Evolutionary conservation across 495 filamentous ascomycete genomes (phyloP), one percentile per base, ranked within the genome.

Genomic region (Penicillium angulare): DNA sequence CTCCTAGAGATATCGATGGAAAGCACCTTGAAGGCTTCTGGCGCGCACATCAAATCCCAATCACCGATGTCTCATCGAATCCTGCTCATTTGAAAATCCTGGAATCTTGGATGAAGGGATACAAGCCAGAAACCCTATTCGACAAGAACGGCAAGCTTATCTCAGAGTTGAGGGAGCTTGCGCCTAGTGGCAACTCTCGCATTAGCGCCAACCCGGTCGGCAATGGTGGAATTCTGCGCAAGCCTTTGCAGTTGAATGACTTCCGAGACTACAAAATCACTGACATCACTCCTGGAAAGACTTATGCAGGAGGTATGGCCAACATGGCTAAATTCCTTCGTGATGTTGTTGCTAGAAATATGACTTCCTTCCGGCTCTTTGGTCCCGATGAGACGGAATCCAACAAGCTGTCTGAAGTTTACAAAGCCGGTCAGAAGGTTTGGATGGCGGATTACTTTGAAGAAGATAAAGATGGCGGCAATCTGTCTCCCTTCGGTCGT

Each of bases 321-420:
- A 83, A 82, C 59, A 85, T 89, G 74, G 76, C 82, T 22, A 69
- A 55, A 9, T 85, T 83, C 62, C 67, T 89, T 27, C 73, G 81
- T 16, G 84, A 87, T 46, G 67, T 88, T 15, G 73, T 88, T 15
- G 73, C 68, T 17, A 60, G 67, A 33, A 89, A 89, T 57, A 71
- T 65, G 49, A 73, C 69, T 31, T 83, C 73, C 55, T 89, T 89
- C 77, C 82, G 85, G 5, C 72, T 88, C 5, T 86, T 89, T 48
- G 86, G 86, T 0, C 86, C 86, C 0, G 85, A 89, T 60, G 86
- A 89, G 74, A 88, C 85, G 4, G 83, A 88, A 59, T 87, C 84
- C 18, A 89, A 89, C 71, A 88, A 89, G 65, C 80, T 88, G 3
- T 72, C 67, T 3, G 75, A 76, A 17, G 79, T 88, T 34, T 88